phyloP scores from a whole-genome alignment of 345 rosid species.

The Aquilaria yunnanensis region DNA sequence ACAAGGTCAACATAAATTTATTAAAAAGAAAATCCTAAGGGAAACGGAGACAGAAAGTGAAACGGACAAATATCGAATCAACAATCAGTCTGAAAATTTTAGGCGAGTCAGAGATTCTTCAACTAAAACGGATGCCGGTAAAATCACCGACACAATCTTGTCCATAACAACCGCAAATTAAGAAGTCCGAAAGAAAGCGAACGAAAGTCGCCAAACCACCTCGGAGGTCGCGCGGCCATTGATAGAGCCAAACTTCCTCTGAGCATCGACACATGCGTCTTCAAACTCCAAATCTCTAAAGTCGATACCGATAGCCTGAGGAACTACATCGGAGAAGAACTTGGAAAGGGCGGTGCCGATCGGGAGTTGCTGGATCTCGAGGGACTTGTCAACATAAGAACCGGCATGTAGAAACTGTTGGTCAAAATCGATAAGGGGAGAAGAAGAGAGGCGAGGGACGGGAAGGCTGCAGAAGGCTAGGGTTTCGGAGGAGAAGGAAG shows the following conservation, averaged over 20 bases:
- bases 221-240: conserved; percentile 11
- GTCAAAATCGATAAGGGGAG: conserved; percentile 14
- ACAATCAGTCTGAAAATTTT: neutral
- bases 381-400: conserved; percentile 18
- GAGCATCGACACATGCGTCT: conserved; percentile 2
- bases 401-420: conserved; percentile 28
- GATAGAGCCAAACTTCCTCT: conserved; percentile 4
- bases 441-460: conserved; percentile 33
- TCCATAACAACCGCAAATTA: neutral
- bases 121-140: neutral
- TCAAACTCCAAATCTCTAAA: conserved; percentile 20
- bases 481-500: conserved; percentile 33
- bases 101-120: neutral
- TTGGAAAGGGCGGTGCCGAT: conserved; percentile 50
- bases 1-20: conserved; percentile 12
- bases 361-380: conserved; percentile 30
- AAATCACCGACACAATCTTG: neutral
- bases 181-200: neutral
- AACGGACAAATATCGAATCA: neutral
- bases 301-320: conserved; percentile 34
- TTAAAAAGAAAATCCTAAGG: conserved; percentile 7
- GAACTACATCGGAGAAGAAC: conserved; percentile 47
- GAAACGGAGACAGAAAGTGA: neutral
- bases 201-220: conserved; percentile 17
- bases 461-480: conserved; percentile 61